Evolutionary conservation across 495 filamentous ascomycete genomes (phyloP).

Genomic region (Penicillium flavigenum): DNA sequence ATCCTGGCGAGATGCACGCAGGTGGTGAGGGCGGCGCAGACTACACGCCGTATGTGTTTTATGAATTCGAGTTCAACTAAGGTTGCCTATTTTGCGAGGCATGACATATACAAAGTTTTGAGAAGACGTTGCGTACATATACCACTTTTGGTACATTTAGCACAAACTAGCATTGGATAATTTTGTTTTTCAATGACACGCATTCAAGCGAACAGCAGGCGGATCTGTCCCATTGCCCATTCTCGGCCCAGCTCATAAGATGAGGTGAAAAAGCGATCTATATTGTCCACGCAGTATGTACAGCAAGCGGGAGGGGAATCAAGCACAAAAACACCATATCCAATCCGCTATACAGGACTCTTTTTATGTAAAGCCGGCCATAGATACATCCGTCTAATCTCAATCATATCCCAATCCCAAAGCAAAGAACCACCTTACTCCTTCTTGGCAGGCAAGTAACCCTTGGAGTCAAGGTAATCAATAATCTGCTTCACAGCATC

Average conservation of each 20-base stretch:
- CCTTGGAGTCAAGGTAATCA: slow-evolving; percentile 68
- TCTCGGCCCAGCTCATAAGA: background rate
- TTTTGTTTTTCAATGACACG: background rate
- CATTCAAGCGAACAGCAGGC: background rate
- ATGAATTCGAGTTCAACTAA: slow-evolving; percentile 79
- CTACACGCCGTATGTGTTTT: slow-evolving; percentile 96
- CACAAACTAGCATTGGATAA: slow-evolving; percentile 26
- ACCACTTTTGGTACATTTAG: slow-evolving; percentile 29
- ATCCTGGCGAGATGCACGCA: slow-evolving; percentile 79
- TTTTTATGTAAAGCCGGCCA: slow-evolving; percentile 7
- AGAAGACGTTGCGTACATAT: slow-evolving; percentile 31
- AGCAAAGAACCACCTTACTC: slow-evolving; percentile 24
- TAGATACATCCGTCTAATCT: slow-evolving; percentile 4
- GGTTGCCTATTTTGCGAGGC: background rate
- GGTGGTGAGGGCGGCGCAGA: slow-evolving; percentile 71
- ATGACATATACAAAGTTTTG: background rate
- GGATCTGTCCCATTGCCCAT: background rate
- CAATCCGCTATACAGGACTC: slow-evolving; percentile 17
- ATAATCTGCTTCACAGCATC: slow-evolving; percentile 84
- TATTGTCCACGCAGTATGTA: slow-evolving; percentile 18
- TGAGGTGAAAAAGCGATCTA: slow-evolving; percentile 9
- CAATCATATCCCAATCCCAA: background rate
- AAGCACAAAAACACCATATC: slow-evolving; percentile 12
- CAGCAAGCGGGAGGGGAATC: slow-evolving; percentile 22
- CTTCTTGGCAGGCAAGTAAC: slow-evolving; percentile 56